Conservation (phyloP, 2,329 filamentous ascomycete species). For the Fusarium subglutinans region DNA sequence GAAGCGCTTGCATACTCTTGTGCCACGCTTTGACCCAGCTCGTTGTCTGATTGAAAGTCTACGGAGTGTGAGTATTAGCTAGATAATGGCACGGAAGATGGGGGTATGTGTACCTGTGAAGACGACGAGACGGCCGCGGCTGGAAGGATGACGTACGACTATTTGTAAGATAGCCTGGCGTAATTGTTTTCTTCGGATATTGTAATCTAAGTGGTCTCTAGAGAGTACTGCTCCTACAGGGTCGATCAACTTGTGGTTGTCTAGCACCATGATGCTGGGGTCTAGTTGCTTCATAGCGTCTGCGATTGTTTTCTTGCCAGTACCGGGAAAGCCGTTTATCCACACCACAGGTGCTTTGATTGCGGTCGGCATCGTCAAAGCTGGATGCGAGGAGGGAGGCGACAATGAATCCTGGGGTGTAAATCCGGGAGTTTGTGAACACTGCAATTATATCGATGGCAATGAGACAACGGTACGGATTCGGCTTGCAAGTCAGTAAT, state of each 20-base stretch:
- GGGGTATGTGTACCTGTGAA: not conserved
- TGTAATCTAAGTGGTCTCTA: not conserved
- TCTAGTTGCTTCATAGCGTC: not conserved
- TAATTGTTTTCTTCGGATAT: not conserved
- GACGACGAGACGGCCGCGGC: not conserved
- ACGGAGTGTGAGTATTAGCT: not conserved
- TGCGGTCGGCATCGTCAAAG: not conserved
- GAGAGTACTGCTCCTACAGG: not conserved
- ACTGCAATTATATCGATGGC: not conserved
- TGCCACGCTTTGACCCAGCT: not conserved
- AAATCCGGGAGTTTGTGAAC: too few species aligned
- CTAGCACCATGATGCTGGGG: too few species aligned
- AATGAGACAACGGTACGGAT: not conserved
- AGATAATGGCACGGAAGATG: not conserved
- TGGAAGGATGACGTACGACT: not conserved
- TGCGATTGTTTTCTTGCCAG: not conserved
- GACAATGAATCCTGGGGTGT: not conserved
- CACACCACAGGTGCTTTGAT: not conserved
- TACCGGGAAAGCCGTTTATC: not conserved
- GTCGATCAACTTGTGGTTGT: not conserved
- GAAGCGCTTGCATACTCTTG: not conserved
- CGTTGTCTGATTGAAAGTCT: not conserved
- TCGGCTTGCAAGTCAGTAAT: too few species aligned
- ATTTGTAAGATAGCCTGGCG: not conserved
- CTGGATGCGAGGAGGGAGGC: fast-evolving